Evolutionary conservation across 2,329 filamentous ascomycete genomes (phyloP).

Genomic region (Aspergillus neotritici): DNA sequence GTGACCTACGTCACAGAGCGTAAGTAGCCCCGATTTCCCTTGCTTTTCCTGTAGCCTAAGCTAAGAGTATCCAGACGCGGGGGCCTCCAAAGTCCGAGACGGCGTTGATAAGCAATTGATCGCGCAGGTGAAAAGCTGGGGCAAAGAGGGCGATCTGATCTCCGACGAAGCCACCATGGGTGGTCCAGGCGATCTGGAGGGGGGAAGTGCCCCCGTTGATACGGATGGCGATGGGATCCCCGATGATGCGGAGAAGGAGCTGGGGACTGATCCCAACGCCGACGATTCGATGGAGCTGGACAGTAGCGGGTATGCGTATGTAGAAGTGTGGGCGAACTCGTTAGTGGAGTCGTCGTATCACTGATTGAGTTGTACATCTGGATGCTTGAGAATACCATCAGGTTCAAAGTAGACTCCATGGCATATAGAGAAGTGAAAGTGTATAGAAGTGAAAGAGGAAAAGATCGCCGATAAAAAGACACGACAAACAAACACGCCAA

Average conservation of each 20-base stretch:
- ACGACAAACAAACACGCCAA: no score
- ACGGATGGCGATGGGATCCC: conserved; percentile 16
- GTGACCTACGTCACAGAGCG: conserved; percentile 10
- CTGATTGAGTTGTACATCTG: background rate
- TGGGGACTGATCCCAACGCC: conserved; percentile 13
- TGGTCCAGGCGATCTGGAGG: conserved; percentile 10
- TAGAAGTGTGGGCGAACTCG: conserved; percentile 17
- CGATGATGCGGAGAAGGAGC: conserved; percentile 10
- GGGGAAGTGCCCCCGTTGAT: conserved; percentile 6
- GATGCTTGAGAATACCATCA: background rate
- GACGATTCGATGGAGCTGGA: conserved; percentile 12
- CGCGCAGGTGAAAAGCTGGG: conserved; percentile 10
- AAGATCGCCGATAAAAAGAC: no score
- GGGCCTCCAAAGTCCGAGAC: conserved; percentile 13
- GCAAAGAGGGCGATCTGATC: conserved; percentile 10
- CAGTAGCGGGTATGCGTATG: conserved; percentile 11
- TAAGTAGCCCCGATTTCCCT: background rate
- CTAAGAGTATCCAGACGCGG: conserved; percentile 5
- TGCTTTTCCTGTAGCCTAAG: no score
- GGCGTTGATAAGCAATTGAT: conserved; percentile 10
- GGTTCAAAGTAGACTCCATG: no score
- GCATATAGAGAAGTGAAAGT: no score
- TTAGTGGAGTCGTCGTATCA: conserved; percentile 9
- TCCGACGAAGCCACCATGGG: conserved; percentile 14
- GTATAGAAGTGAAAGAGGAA: no score